Evolutionary conservation across 208 protist species (phyloP).

Genomic region (Crithidia fasciculata): DNA sequence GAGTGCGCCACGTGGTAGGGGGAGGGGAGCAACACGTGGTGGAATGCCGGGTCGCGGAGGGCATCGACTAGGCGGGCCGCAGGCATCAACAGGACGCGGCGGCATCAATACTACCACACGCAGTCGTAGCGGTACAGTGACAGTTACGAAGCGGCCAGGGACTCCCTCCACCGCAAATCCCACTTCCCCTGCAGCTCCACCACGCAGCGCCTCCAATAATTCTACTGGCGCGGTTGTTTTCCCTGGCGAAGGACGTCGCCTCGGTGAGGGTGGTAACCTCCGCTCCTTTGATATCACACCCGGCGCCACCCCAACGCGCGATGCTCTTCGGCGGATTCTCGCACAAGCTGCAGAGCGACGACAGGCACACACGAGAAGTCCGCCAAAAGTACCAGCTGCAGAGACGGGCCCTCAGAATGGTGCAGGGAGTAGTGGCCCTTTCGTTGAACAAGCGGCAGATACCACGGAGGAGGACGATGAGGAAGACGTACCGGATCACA

Average conservation of each 20-base stretch:
- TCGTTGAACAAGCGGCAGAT: too few relatives aligned
- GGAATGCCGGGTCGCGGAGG: neutral
- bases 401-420: too few relatives aligned
- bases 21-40: neutral
- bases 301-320: constrained; percentile 18
- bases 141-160: neutral
- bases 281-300: neutral
- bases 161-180: neutral
- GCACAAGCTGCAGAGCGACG: constrained; percentile 24
- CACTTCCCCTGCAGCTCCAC: neutral
- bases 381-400: too few relatives aligned
- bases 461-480: constrained; percentile 3
- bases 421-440: too few relatives aligned
- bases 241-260: constrained; percentile 22
- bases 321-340: constrained; percentile 23
- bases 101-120: neutral
- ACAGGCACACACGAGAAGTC: neutral
- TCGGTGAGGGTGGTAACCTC: constrained; percentile 1
- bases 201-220: too few relatives aligned
- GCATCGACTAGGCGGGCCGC: neutral
- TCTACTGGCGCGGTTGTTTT: neutral
- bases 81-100: neutral
- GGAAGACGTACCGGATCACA: constrained; percentile 17
- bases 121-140: neutral
- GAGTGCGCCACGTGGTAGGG: neutral